Evolutionary conservation across 345 rosid species (phyloP), one percentile per base, ranked within the genome.

Genomic region (Arabidopsis arenosa): DNA sequence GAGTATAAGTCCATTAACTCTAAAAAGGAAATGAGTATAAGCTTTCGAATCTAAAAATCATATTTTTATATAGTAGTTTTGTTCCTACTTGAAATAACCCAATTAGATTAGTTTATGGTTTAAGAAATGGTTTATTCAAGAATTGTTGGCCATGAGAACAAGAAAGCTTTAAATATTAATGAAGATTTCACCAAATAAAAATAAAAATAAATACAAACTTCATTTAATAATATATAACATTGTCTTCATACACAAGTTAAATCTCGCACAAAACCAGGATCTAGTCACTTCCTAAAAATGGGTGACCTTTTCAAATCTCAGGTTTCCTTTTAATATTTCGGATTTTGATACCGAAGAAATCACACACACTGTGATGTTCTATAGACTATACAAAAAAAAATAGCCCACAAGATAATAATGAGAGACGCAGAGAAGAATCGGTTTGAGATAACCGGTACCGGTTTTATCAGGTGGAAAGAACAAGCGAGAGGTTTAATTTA

Each of bases 401-500:
- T 5, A 73, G n/a, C 12, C 57, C 59, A 60, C 37, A 49, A 62
- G 14, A 44, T 7, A 39, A 5, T 45, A 17, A 37, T 62, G 45
- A 58, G 23, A 6, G 26, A 35, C 17, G 26, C 52, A 69, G 39
- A 63, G 63, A 64, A 48, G 63, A 57, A 47, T 65, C 37, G 57
- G 51, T n/a, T 49, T 51, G 40, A 37, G 40, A 70, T 66, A 75
- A 65, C 77, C 77, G 10, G 35, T 57, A 40, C 73, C 71, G 45
- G 39, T 63, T 74, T 44, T 53, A n/a, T 79, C 75, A 79, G 3
- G 79, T 81, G 41, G 98, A 92, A 61, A 78, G 87, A 21, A 84
- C 73, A 63, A 85, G 82, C 3, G 95, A 88, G 70, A 92, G 93
- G 52, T 80, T 84, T 74, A 95, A 79, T 52, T 90, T 79, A 23